Base-by-base conservation (phyloP, 257 asterid genomes). In the Penstemon davidsonii region DNA sequence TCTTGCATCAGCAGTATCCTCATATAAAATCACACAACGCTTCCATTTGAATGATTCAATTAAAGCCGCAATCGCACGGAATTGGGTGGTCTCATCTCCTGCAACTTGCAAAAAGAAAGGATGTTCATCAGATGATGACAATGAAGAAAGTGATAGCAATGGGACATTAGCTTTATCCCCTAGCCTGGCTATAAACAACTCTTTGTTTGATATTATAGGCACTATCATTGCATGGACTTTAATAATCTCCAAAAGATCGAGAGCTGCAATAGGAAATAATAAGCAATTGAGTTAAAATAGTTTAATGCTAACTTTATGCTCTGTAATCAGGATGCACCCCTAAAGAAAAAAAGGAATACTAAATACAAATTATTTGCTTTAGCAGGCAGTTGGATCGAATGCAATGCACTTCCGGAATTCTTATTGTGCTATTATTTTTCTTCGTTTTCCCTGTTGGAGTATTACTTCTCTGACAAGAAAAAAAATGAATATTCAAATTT, bases 31-130 rank as follows among this genome's bases (percentile, higher is more conserved):
- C 15, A 65, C 68, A 33, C 60, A 71, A 55, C 53, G 58, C 69
- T 67, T 84, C 89, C 89, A 84, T 49, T 69, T 41, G 49, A 77
- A 66, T 56, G 68, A 53, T 44, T 64, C 38, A 42, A 79, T 3
- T 13, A 84, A 8, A 5, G 77, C 59, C 50, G 80, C 71, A 57
- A 84, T 60, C 8, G 67, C 82, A 40, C 61, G 77, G 69, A 84
- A 82, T 54, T 77, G 79, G 10, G 68, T 25, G 60, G 54, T 53
- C 54, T 77, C 79, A 33, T 81, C 82, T 69, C 71, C 75, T 12
- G 74, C 49, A 58, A 81, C 66, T 60, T 84, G 89, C 47, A 84
- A 13, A 19, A 66, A 70, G 55, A 66, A 77, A 73, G 83, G 81
- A 69, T 69, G 55, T 36, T 57, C 36, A 25, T 55, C 12, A 8